A percentile compares a stretch with the other conserved stretches of the same genome.
phyloP scores from a whole-genome alignment of 83 land plant genomes.

The Picea abies region DNA sequence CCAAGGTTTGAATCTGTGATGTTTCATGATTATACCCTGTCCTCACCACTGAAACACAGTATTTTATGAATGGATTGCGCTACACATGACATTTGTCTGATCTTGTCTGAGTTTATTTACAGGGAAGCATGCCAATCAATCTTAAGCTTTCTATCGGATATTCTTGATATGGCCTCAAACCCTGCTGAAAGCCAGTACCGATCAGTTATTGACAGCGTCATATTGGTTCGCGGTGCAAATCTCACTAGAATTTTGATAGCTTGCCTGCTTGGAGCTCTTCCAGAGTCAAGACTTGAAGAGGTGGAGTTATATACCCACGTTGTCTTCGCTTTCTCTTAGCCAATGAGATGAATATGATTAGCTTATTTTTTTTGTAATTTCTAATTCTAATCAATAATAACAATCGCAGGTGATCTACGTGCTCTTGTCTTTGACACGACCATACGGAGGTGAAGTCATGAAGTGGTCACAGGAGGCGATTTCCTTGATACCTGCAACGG shows the following conservation, averaged over 20 bases:
- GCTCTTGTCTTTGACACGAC: constrained; percentile 54
- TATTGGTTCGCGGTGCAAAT: constrained; percentile 73
- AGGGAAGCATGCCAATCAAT: constrained; percentile 97
- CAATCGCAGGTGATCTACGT: constrained; percentile 68
- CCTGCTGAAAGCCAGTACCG: constrained; percentile 44
- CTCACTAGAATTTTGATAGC: constrained; percentile 84
- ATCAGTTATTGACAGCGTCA: constrained; percentile 57
- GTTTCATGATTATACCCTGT: no score
- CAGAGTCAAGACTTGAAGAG: constrained; percentile 83
- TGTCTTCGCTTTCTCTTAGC: no score
- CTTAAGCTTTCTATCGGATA: constrained; percentile 79
- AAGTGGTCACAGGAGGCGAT: constrained; percentile 81
- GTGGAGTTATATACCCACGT: constrained; percentile 19
- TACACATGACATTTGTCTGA: not conserved
- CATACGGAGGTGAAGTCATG: constrained; percentile 61
- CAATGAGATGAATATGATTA: no score
- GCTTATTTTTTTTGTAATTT: not conserved
- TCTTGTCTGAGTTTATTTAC: constrained; percentile 18
- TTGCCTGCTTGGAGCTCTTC: constrained; percentile 90
- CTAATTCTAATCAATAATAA: not conserved
- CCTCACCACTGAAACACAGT: no score
- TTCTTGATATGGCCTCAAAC: constrained; percentile 59
- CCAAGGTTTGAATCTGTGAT: no score
- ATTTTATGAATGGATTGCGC: no score
- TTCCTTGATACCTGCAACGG: constrained; percentile 68